Percentiles rank a stretch among this genome's conserved stretches.
Conservation (phyloP, 2,329 filamentous ascomycete species). For the Plenodomus biglobosus region DNA sequence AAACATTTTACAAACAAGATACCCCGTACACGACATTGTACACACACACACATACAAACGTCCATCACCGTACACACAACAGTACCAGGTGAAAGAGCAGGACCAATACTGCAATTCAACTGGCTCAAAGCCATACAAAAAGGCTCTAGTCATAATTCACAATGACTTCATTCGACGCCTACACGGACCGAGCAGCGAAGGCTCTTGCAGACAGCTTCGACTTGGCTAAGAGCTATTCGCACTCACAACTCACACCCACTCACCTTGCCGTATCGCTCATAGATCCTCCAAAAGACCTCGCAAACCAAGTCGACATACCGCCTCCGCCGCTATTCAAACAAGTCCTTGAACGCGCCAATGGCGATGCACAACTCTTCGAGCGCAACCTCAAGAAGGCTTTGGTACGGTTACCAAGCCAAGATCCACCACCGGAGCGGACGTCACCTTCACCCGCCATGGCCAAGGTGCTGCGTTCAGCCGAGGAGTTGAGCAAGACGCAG, state of each 20-base stretch:
- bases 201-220: slow-evolving; percentile 85
- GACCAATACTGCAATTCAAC: slow-evolving; percentile 6
- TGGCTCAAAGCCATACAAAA: slow-evolving; percentile 22
- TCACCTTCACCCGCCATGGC: slow-evolving; percentile 80
- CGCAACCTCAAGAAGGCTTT: slow-evolving; percentile 87
- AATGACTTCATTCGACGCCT: slow-evolving; percentile 81
- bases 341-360: slow-evolving; percentile 89
- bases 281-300: slow-evolving; percentile 73
- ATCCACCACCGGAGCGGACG: slow-evolving; percentile 88
- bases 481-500: slow-evolving; percentile 93
- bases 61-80: slow-evolving; percentile 10
- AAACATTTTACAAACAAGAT: slow-evolving; percentile 14
- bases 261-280: slow-evolving; percentile 85
- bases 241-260: slow-evolving; percentile 86
- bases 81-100: slow-evolving; percentile 15
- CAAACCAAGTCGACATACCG: slow-evolving; percentile 63
- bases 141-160: slow-evolving; percentile 36
- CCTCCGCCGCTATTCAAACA: slow-evolving; percentile 84
- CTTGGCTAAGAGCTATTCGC: slow-evolving; percentile 84
- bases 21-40: slow-evolving; percentile 12
- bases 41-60: too few relatives aligned
- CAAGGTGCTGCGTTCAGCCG: slow-evolving; percentile 78
- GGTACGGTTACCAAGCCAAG: slow-evolving; percentile 89
- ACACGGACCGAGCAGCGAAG: slow-evolving; percentile 90
- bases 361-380: slow-evolving; percentile 86